phyloP scores from a whole-genome alignment of 805 yeast species.

The Lachancea thermotolerans region DNA sequence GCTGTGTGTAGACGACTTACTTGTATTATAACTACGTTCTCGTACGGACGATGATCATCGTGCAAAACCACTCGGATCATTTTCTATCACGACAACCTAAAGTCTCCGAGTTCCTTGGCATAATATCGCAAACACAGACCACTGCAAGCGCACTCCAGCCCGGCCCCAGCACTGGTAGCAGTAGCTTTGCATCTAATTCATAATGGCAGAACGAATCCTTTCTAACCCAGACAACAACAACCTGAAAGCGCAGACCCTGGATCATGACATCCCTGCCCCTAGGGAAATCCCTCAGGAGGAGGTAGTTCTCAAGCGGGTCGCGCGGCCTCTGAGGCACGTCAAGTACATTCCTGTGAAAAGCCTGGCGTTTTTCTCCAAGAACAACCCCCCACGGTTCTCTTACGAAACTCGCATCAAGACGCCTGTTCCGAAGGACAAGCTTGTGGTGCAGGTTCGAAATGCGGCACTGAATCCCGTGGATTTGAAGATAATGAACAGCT shows the following conservation, averaged over 20 bases:
- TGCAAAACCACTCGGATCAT: not conserved
- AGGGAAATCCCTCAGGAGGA: conserved; percentile 22
- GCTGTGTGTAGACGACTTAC: not conserved
- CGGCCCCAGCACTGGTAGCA: not conserved
- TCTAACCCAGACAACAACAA: conserved; percentile 21
- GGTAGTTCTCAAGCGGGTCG: conserved; percentile 31
- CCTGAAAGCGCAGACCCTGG: conserved; percentile 13
- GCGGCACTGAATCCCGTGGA: conserved; percentile 65
- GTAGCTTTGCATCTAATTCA: not conserved
- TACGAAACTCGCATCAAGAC: conserved; percentile 46
- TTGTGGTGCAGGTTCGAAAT: conserved; percentile 53
- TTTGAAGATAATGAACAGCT: conserved; percentile 50
- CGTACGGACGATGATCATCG: not conserved
- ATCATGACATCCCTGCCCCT: conserved; percentile 21
- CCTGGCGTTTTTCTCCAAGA: conserved; percentile 36
- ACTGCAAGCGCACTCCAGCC: not conserved
- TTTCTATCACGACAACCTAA: not conserved
- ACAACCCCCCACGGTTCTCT: conserved; percentile 37
- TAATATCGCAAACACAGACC: not conserved
- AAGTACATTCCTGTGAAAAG: conserved; percentile 44
- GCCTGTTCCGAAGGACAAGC: conserved; percentile 41
- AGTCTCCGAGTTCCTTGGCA: not conserved
- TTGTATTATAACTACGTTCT: not conserved
- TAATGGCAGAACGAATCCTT: conserved; percentile 14
- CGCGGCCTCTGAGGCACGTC: conserved; percentile 45